phyloP scores from a whole-genome alignment of 1,284 basidiomycete genomes.

The Apiotrichum siamense region DNA sequence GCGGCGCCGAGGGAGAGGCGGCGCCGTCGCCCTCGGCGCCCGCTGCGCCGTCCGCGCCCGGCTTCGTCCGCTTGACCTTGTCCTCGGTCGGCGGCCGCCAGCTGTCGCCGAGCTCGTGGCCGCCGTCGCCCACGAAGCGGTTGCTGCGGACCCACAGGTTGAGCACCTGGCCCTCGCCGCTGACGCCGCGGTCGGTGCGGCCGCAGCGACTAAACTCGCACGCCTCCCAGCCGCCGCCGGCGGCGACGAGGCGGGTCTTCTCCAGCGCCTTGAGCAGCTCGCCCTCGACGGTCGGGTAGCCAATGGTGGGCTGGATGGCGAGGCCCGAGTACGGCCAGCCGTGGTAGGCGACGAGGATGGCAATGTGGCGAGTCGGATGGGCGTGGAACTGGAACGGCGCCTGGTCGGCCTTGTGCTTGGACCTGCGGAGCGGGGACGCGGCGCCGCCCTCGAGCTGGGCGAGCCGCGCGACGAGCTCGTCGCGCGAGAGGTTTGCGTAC shows the following conservation, averaged over 20 bases:
- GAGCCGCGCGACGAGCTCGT: conserved; percentile 62
- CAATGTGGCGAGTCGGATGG: conserved; percentile 77
- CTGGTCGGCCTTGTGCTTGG: conserved; percentile 16
- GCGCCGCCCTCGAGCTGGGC: conserved; percentile 51
- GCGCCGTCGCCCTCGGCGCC: not conserved
- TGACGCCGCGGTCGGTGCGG: conserved; percentile 90
- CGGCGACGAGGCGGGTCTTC: conserved; percentile 68
- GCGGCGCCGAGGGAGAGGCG: conserved; percentile 2
- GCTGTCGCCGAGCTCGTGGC: conserved; percentile 23
- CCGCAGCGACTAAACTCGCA: conserved; percentile 90
- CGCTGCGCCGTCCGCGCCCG: not conserved
- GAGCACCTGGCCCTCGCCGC: conserved; percentile 88
- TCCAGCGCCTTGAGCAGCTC: conserved; percentile 77
- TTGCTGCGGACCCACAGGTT: conserved; percentile 78
- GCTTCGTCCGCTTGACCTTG: conserved; percentile 1
- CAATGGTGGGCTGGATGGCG: conserved; percentile 61
- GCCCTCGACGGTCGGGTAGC: conserved; percentile 83
- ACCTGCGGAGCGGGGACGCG: conserved; percentile 1
- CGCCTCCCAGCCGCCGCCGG: conserved; percentile 66
- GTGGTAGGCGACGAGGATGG: conserved; percentile 84
- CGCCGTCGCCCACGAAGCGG: conserved; percentile 29
- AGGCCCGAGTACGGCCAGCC: conserved; percentile 89
- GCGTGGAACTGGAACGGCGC: conserved; percentile 55
- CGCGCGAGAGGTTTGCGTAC: conserved; percentile 41
- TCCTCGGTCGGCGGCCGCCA: conserved; percentile 18